Evolutionary conservation across 2,329 filamentous ascomycete species (phyloP), one percentile per base, ranked within the genome.

Genomic region (Aspergillus sp.): DNA sequence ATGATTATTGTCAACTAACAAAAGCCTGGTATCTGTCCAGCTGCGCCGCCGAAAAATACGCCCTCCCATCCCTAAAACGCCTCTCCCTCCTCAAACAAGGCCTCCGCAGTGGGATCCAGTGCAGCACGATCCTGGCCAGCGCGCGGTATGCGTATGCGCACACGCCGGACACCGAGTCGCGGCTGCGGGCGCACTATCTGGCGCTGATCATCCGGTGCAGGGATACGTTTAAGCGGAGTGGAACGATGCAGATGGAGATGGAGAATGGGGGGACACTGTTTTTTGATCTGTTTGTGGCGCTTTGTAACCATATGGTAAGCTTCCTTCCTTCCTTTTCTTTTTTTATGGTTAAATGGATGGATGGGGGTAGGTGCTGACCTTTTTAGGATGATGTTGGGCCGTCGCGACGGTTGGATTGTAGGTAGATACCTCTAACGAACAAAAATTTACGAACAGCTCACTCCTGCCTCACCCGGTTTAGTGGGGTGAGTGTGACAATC

Each of bases 161-260:
- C 61, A 95, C 88, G 0, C 85, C 86, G 3, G 85, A 93, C 54
- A 83, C 71, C 14, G 88, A 94, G 66, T 89, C 83, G n/a, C 88
- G 88, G 61, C 71, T 94, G 33, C 75, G 88, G 37, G 86, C 86
- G 15, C 86, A 94, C 61, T 95, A 93, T 49, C 77, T 94, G 24
- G 86, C 88, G 12, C 76, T 94, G 53, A 93, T 94, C 61, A 93
- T 94, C 55, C 79, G 86, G 44, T 85, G 81, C 48, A 76, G 88
- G 45, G 74, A 75, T 53, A 93, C 85, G 2, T 94, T 95, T 64
- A 94, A 93, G 70, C 74, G 85, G 34, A 93, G 86, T 60, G 86
- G 86, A 34, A 94, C 86, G 3, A 93, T 94, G 86, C 88, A 94
- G 63, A 75, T 84, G 46, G 86, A 94, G 66, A 94, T 95, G 86